Evolutionary conservation across 257 asterid species (phyloP).

Genomic region (Capsicum pubescens): DNA sequence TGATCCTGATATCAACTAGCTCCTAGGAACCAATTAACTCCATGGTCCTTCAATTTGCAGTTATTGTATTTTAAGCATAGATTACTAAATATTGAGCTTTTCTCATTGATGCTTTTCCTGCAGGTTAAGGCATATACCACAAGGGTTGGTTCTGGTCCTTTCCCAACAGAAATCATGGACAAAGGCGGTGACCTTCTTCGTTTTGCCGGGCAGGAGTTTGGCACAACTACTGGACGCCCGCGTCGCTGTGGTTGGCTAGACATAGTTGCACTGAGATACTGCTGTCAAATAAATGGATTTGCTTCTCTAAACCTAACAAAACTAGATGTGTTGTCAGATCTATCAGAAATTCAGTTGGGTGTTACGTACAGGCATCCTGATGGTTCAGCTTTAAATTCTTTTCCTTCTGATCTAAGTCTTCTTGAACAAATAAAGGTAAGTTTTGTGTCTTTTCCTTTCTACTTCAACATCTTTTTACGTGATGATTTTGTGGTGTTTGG

Average conservation of each 20-base stretch:
- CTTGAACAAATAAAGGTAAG: conserved; percentile 79
- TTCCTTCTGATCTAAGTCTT: conserved; percentile 77
- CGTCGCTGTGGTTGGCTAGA: conserved; percentile 99
- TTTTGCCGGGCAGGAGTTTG: conserved; percentile 93
- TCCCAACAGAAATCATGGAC: conserved; percentile 91
- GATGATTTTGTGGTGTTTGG: conserved; percentile 12
- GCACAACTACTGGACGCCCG: conserved; percentile 98
- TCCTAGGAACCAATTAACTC: background rate
- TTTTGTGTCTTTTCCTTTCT: background rate
- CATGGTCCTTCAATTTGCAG: background rate
- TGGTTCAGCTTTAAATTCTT: conserved; percentile 69
- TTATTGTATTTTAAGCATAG: background rate
- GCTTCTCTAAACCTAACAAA: conserved; percentile 94
- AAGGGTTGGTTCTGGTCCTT: conserved; percentile 98
- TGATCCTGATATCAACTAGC: background rate
- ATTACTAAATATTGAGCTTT: background rate
- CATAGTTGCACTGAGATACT: conserved; percentile 75
- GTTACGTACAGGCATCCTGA: conserved; percentile 64
- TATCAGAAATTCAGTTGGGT: conserved; percentile 79
- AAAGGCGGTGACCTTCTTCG: conserved; percentile 81
- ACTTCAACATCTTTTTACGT: background rate
- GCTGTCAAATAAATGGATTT: conserved; percentile 92
- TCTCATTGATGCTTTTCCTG: conserved; percentile 19
- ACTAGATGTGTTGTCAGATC: conserved; percentile 87
- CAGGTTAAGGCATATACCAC: conserved; percentile 98